Base-by-base conservation (phyloP, 768 basidiomycete species). In the Hygrophoropsis aurantiaca region DNA sequence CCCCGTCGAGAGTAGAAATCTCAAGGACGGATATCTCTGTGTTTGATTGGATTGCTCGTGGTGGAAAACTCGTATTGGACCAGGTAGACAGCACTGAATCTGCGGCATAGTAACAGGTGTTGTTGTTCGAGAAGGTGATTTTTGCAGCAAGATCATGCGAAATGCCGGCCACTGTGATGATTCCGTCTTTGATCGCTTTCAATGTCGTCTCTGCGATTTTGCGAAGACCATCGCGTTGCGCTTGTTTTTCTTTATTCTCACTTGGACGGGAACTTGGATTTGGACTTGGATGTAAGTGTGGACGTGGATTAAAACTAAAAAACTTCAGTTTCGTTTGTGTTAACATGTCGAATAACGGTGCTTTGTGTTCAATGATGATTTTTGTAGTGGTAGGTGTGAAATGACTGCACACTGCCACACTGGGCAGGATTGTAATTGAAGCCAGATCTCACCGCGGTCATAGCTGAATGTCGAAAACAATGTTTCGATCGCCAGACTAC, bases 1-100 rank as follows among this genome's bases (percentile, higher is more conserved):
- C 79, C 15, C 80, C 85, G 21, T 79, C 76, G 19, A 87, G 72
- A 0, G 86, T 85, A 10, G 85, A 82, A 6, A 81, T 75, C 58
- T 87, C 80, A 8, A 80, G 64, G 34, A 86, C 61, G 9, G 77
- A 75, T 18, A 82, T 64, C 32, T 75, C 61, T 4, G 67, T 51
- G 41, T 51, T 48, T 16, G 58, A 40, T 20, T 48, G 40, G 11
- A 8, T 15, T 21, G 35, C 3, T 1, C 40, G 44, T 10, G 46
- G 37, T 19, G 57, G 54, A 2, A 44, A 36, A 2, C 58, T 45
- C 13, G 27, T 13, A 32, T 50, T 46, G 13, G 59, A 34, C 84
- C 84, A 86, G 25, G 64, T 52, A 4, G 77, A 73, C 0, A 82
- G 65, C 2, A 68, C 42, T 2, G 72, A 73, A 27, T 81, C 73